Evolutionary conservation across 805 yeast genomes (phyloP).

Genomic region (Hanseniaspora thailandica): DNA sequence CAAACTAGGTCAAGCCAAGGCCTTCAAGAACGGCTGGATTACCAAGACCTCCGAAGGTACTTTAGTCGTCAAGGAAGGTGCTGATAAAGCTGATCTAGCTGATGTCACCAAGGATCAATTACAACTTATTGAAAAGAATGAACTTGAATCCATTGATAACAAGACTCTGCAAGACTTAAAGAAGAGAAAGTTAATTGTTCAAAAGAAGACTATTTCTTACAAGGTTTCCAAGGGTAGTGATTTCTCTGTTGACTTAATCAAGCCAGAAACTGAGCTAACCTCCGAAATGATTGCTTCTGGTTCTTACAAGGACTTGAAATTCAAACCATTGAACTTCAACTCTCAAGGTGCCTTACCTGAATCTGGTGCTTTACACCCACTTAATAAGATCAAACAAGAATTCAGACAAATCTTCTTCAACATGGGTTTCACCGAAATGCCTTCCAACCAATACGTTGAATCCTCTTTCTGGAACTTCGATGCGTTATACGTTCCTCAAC

Average conservation of each 20-base stretch:
- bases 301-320: constrained; percentile 68
- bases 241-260: constrained; percentile 68
- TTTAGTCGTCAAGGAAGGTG: constrained; percentile 38
- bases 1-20: constrained; percentile 89
- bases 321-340: constrained; percentile 92
- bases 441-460: constrained; percentile 95
- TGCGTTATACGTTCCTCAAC: constrained; percentile 93
- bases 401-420: constrained; percentile 95
- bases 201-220: constrained; percentile 65
- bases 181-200: constrained; percentile 75
- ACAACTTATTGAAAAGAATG: constrained; percentile 34
- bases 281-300: constrained; percentile 80
- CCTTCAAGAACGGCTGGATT: constrained; percentile 96
- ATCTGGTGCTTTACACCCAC: constrained; percentile 92
- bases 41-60: constrained; percentile 69
- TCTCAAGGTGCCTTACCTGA: constrained; percentile 82
- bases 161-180: constrained; percentile 74
- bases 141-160: constrained; percentile 32
- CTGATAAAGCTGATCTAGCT: constrained; percentile 26
- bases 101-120: constrained; percentile 61
- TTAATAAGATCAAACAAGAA: constrained; percentile 93
- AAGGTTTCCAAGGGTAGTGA: constrained; percentile 68
- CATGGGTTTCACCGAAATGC: constrained; percentile 98
- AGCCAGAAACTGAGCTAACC: constrained; percentile 86
- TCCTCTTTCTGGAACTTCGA: constrained; percentile 99